Conservation (phyloP, 352 stramenopile genomes). For the Albugo candida region DNA sequence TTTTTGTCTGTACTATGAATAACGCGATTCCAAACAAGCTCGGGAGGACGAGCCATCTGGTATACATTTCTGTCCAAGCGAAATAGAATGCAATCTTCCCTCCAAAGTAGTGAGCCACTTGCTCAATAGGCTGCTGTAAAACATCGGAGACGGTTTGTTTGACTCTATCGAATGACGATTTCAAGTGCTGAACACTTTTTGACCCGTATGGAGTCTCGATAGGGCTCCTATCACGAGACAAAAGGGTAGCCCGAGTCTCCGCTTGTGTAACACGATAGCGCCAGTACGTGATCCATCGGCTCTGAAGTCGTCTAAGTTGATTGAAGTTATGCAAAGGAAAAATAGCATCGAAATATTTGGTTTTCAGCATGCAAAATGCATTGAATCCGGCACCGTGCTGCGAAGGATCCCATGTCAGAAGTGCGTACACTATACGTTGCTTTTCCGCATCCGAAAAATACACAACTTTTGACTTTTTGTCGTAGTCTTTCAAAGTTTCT, state of each 20-base stretch:
- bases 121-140: constrained; percentile 62
- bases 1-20: constrained; percentile 43
- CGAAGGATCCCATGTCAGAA: constrained; percentile 19
- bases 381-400: constrained; percentile 39
- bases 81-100: constrained; percentile 86
- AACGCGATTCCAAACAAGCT: constrained; percentile 48
- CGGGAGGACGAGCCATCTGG: constrained; percentile 68
- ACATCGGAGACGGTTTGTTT: constrained; percentile 12
- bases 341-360: constrained; percentile 58
- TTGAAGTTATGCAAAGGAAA: constrained; percentile 71
- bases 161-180: background rate
- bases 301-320: constrained; percentile 14
- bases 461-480: constrained; percentile 16
- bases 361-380: constrained; percentile 36
- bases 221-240: no score
- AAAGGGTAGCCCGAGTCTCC: no score
- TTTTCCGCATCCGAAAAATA: constrained; percentile 68
- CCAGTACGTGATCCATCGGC: constrained; percentile 74
- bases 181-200: background rate
- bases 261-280: background rate
- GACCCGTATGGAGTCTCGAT: background rate
- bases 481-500: constrained; percentile 45
- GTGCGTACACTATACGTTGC: constrained; percentile 48
- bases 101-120: constrained; percentile 81
- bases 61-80: constrained; percentile 84